Evolutionary conservation across 2,329 filamentous ascomycete species (phyloP).

Genomic region (Camillea tinctor): DNA sequence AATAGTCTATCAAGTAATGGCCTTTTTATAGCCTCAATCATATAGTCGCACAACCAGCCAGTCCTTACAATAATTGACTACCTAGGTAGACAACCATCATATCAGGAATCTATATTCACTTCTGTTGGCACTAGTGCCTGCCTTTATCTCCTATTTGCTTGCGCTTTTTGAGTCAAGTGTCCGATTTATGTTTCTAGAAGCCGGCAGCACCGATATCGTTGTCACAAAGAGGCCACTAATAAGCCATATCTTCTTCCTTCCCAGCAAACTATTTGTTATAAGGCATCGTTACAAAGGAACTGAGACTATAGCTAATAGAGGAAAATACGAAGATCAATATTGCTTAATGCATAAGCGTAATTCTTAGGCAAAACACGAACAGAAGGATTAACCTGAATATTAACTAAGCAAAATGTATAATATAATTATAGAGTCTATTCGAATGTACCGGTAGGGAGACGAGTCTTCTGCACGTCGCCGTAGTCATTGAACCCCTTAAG

Average conservation of each 20-base stretch:
- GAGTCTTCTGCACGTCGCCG: too few relatives aligned
- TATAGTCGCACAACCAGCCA: neutral
- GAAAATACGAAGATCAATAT: neutral
- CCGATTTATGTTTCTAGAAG: neutral
- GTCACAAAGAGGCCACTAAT: neutral
- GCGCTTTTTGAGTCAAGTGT: neutral
- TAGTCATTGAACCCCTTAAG: too few relatives aligned
- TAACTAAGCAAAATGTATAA: too few relatives aligned
- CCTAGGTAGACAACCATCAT: neutral
- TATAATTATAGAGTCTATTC: too few relatives aligned
- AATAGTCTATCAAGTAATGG: neutral
- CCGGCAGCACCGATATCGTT: neutral
- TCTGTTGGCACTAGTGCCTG: neutral
- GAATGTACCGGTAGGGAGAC: too few relatives aligned
- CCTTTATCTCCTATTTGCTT: neutral
- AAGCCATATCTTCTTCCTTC: neutral
- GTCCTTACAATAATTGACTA: neutral
- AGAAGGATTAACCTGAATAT: too few relatives aligned
- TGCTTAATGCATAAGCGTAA: neutral
- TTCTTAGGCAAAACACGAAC: neutral
- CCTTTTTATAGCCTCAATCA: neutral
- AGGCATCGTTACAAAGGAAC: neutral
- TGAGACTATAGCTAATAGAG: neutral
- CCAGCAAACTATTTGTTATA: neutral
- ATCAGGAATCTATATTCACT: neutral